Evolutionary conservation across 2,329 filamentous ascomycete genomes (phyloP), one percentile per base, ranked within the genome.

Genomic region (Sporothrix luriei): DNA sequence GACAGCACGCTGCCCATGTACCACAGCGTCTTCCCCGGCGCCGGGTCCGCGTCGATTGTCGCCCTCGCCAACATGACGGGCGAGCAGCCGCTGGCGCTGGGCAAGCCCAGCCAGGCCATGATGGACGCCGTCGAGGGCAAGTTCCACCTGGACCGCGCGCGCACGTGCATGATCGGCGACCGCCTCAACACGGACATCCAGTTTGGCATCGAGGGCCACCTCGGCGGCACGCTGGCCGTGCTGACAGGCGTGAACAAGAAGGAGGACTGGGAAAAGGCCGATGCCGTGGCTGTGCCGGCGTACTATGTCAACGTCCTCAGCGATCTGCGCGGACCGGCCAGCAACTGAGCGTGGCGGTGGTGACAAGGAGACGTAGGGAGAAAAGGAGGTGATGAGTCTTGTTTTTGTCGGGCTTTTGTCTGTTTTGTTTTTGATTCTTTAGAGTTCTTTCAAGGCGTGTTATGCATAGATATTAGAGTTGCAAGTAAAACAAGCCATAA

Each of bases 41-140:
- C 95, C 0, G 95, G 95, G 0, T 90, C 92, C 1, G 90, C 92
- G 73, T 54, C 72, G 3, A 89, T 90, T 65, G 88, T 92, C 33
- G 92, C 93, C 1, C 81, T 99, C 71, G 84, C 90, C 68, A 90
- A 91, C 78, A 92, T 92, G 84, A 83, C 86, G 4, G 84, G 84
- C 21, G 81, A 87, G 77, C 84, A 91, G 75, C 94, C 95, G 0
- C 80, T 93, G 43, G 89, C 92, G 3, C 82, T 98, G 52, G 95
- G 95, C 0, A 99, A 99, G 82, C 95, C 95, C 3, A 97, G 93
- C 78, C 93, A 97, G 82, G 94, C 94, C 4, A 99, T 99, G 95
- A 97, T 99, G 94, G 94, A 98, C 79, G 93, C 95, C 3, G 91
- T 99, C 70, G 94, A 98, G 83, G 94, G 94, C 70, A 97, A 97